Conservation (phyloP, 108 stramenopile species). For the Skeletonema potamos region DNA sequence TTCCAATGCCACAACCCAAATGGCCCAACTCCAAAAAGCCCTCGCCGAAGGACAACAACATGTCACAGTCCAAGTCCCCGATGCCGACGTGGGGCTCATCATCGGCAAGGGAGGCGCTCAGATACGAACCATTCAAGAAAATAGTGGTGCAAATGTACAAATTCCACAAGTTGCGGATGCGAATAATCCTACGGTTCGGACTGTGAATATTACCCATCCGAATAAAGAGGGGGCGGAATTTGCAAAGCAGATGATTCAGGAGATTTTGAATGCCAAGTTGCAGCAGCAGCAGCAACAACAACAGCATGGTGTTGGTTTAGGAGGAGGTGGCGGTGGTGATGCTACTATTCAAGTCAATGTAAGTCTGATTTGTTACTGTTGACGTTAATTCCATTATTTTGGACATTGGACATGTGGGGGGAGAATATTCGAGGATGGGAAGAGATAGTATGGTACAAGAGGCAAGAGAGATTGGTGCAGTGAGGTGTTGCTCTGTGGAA, state of each 20-base stretch:
- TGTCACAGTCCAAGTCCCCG: constrained; percentile 81
- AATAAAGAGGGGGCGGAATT: constrained; percentile 69
- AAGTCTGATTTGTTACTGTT: constrained; percentile 28
- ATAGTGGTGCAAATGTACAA: constrained; percentile 90
- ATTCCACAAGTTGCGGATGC: constrained; percentile 85
- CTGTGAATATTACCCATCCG: constrained; percentile 84
- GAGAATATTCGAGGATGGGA: not conserved
- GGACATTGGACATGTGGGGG: not conserved
- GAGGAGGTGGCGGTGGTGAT: constrained; percentile 34
- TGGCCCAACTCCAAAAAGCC: constrained; percentile 71
- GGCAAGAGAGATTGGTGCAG: not conserved
- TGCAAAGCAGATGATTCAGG: constrained; percentile 71
- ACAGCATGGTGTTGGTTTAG: constrained; percentile 18
- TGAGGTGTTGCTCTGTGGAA: not conserved
- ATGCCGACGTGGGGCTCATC: constrained; percentile 92
- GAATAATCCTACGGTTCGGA: constrained; percentile 64
- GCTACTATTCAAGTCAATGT: constrained; percentile 69
- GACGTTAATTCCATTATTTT: not conserved
- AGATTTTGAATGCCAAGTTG: constrained; percentile 31
- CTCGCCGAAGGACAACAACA: constrained; percentile 70
- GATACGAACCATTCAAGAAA: constrained; percentile 91
- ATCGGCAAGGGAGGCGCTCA: constrained; percentile 96
- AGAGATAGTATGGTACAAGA: not conserved
- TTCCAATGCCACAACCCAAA: constrained; percentile 40
- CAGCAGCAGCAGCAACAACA: constrained; percentile 6